phyloP scores from a whole-genome alignment of 257 asterid genomes.

The Verbena officinalis region DNA sequence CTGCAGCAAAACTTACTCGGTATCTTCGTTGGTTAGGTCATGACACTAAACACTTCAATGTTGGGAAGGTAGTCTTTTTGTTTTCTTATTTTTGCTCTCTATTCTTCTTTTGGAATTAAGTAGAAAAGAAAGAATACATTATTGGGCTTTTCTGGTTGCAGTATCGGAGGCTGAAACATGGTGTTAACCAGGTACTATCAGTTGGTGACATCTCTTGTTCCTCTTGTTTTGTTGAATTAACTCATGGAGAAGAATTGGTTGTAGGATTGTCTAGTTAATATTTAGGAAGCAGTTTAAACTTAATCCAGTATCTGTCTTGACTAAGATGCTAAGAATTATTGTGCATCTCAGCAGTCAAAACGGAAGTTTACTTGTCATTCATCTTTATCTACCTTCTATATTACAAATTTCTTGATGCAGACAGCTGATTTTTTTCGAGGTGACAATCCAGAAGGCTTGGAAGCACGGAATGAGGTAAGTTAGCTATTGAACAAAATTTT shows the following conservation, averaged over 20 bases:
- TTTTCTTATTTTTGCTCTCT: conserved; percentile 13
- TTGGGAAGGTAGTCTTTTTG: conserved; percentile 76
- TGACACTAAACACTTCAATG: conserved; percentile 98
- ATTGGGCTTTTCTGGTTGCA: conserved; percentile 46
- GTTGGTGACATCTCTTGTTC: conserved; percentile 32
- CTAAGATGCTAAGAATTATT: neutral
- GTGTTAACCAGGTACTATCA: conserved; percentile 84
- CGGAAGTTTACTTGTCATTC: conserved; percentile 18
- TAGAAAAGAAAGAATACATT: conserved; percentile 21
- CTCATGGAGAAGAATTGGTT: conserved; percentile 19
- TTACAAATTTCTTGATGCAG: conserved; percentile 50
- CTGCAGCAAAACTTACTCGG: conserved; percentile 98
- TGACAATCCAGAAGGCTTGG: conserved; percentile 95
- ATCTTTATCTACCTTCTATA: conserved; percentile 21
- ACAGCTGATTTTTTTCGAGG: conserved; percentile 96
- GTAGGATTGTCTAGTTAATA: conserved; percentile 16
- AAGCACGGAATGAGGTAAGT: conserved; percentile 97
- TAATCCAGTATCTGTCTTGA: neutral
- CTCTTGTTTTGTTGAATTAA: conserved; percentile 25
- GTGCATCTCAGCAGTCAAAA: conserved; percentile 7
- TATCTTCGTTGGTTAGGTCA: conserved; percentile 99
- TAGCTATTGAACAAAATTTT: conserved; percentile 9
- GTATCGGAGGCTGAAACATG: conserved; percentile 98
- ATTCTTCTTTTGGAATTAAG: conserved; percentile 24
- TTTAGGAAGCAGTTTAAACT: conserved; percentile 3